Conservation (phyloP, 805 yeast genomes). For the Candida piceae region DNA sequence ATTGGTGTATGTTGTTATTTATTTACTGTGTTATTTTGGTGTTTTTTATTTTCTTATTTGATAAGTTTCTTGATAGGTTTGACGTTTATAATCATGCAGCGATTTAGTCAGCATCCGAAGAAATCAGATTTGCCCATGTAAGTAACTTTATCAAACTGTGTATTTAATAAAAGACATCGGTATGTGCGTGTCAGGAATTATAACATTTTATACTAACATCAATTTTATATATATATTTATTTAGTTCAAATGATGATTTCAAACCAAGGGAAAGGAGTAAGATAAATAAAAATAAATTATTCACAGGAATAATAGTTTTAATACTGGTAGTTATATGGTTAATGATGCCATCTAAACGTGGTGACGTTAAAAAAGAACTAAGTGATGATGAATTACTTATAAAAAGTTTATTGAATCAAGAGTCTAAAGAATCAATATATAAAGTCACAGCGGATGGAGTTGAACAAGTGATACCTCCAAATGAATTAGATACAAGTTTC, state of each 20-base stretch:
- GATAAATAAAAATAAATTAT: constrained; percentile 3
- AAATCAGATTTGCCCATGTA: constrained; percentile 46
- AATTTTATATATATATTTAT: neutral
- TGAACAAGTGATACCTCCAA: constrained; percentile 2
- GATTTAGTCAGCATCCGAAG: constrained; percentile 33
- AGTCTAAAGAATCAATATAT: neutral
- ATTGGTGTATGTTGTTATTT: too few species aligned
- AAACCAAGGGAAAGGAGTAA: constrained; percentile 12
- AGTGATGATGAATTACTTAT: too few species aligned
- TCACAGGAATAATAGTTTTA: too few species aligned
- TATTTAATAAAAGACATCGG: too few species aligned
- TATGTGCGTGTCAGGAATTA: too few species aligned
- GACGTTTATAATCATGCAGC: constrained; percentile 5
- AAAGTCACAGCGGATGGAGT: neutral
- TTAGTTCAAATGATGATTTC: constrained; percentile 11
- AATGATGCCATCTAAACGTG: too few species aligned
- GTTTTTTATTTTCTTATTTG: constrained; percentile 2
- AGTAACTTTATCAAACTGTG: too few species aligned
- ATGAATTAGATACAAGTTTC: too few species aligned
- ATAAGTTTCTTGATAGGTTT: neutral
- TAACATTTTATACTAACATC: too few species aligned
- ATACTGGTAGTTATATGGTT: too few species aligned
- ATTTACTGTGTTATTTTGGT: neutral
- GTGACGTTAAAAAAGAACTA: too few species aligned
- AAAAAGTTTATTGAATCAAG: too few species aligned